These are phyloP conservation scores for Tulasnella sp. DNA, from an alignment of 768 basidiomycete species.

Conservation along the genomic window DNA sequence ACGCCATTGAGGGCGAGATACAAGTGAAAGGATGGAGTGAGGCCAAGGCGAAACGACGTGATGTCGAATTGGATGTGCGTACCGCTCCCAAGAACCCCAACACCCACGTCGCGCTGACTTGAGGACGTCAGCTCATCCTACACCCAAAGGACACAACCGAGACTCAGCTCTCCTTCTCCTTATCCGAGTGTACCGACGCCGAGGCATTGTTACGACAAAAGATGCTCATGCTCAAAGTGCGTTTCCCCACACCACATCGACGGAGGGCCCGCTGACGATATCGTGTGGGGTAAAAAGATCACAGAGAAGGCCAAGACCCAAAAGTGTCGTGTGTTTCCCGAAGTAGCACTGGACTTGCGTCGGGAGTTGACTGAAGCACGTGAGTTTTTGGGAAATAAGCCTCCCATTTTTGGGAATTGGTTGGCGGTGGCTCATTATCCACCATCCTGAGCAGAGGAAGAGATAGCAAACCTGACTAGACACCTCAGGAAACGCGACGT, in stretches of 20 bases:
- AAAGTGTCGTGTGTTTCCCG: slow-evolving; percentile 1
- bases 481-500: slow-evolving; percentile 4
- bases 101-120: not conserved
- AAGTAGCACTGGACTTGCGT: not conserved
- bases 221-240: not conserved
- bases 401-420: not conserved
- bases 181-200: not conserved
- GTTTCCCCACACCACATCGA: not conserved
- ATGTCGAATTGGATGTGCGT: slow-evolving; percentile 1
- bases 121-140: not conserved
- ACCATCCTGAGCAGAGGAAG: not conserved
- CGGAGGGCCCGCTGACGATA: not conserved
- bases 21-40: slow-evolving; percentile 8
- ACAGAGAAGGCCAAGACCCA: slow-evolving; percentile 3
- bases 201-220: not conserved
- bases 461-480: not conserved
- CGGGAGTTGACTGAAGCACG: not conserved
- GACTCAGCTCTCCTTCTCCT: not conserved
- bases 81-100: not conserved
- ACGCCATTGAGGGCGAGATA: slow-evolving; percentile 5
- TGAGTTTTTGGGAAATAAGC: not conserved
- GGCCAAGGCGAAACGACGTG: not conserved
- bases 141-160: slow-evolving; percentile 1
- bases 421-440: not conserved
- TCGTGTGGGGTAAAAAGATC: too few relatives aligned